Evolutionary conservation across 2,329 filamentous ascomycete species (phyloP), one percentile per base, ranked within the genome.

Genomic region (Furcasterigmium sp.): DNA sequence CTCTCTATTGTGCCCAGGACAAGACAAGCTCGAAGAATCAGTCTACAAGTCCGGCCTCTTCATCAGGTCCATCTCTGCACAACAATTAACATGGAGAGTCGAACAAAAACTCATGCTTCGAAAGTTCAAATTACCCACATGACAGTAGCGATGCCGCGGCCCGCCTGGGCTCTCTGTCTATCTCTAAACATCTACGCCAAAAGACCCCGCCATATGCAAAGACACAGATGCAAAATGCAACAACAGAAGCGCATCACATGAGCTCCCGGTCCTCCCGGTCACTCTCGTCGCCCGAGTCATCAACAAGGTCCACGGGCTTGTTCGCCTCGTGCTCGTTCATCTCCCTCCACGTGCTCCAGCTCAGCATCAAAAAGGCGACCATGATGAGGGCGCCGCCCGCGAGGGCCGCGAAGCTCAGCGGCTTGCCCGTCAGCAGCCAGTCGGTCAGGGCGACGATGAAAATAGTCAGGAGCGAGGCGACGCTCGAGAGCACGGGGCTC

Each of bases 401-500:
- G 11, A 97, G 73, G 4, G 91, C 87, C 0, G 90, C 86, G 4
- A 74, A 68, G 41, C 83, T 86, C 17, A 95, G 71, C 0, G 85
- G 80, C 53, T 85, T 75, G 39, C 91, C 88, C 0, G 88, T 94
- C 35, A 91, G 72, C 44, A 91, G 60, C 82, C 93, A 94, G 64
- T 98, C 93, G 43, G 87, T 87, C 23, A 97, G 71, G 1, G 91
- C 93, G 7, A 98, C 93, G 47, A 97, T 80, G 73, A 98, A 97
- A 52, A 98, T 98, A 18, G 93, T 98, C 37, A 98, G 73, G 23
- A 98, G 78, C 3, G 91, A 89, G 1, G 93, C 93, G 10, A 98
- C 93, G 15, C 87, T 94, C 45, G 85, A 91, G 5, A 98, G 73
- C 3, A 98, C 93, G 1, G 93, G 93, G 15, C 85, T 91, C 0